These are phyloP conservation scores for Ascochyta rabiei DNA, from an alignment of 2,329 filamentous ascomycete species.

Conservation along the genomic window DNA sequence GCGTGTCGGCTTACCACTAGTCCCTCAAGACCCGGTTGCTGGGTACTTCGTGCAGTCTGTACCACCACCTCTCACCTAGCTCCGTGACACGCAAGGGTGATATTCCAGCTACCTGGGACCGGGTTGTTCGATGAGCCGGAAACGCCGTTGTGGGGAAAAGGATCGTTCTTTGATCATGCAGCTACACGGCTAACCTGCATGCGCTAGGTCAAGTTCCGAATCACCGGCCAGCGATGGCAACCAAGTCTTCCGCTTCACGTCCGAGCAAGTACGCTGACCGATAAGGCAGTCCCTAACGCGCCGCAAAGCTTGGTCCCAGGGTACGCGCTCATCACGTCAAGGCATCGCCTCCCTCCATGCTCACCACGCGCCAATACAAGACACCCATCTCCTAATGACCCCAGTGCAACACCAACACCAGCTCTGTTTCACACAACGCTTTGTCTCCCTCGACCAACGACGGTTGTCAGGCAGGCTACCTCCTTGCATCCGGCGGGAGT, in stretches of 20 bases:
- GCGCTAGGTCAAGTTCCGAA: constrained; percentile 21
- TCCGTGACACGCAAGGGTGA: constrained; percentile 38
- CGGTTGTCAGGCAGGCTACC: constrained; percentile 24
- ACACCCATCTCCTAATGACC: constrained; percentile 30
- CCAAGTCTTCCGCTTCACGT: background rate
- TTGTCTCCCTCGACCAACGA: constrained; percentile 22
- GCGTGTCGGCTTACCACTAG: constrained; percentile 31
- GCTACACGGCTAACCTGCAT: constrained; percentile 38
- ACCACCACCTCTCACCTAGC: constrained; percentile 28
- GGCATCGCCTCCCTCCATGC: constrained; percentile 11
- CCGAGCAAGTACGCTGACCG: constrained; percentile 8
- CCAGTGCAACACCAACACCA: constrained; percentile 35
- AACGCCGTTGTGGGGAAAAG: constrained; percentile 31
- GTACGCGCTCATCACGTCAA: constrained; percentile 10
- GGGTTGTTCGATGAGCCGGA: constrained; percentile 35
- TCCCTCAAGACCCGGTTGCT: constrained; percentile 37
- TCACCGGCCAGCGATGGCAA: constrained; percentile 17
- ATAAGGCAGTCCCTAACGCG: constrained; percentile 18
- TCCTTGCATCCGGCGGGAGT: constrained; percentile 35
- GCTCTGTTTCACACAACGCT: constrained; percentile 33
- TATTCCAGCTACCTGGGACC: constrained; percentile 34
- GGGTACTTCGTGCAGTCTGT: constrained; percentile 34
- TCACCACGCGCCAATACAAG: constrained; percentile 20
- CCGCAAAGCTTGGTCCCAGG: constrained; percentile 6
- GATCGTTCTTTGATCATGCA: constrained; percentile 37